Evolutionary conservation across 1,139 yeast genomes (phyloP).

Genomic region (Yamadazyma sp.): DNA sequence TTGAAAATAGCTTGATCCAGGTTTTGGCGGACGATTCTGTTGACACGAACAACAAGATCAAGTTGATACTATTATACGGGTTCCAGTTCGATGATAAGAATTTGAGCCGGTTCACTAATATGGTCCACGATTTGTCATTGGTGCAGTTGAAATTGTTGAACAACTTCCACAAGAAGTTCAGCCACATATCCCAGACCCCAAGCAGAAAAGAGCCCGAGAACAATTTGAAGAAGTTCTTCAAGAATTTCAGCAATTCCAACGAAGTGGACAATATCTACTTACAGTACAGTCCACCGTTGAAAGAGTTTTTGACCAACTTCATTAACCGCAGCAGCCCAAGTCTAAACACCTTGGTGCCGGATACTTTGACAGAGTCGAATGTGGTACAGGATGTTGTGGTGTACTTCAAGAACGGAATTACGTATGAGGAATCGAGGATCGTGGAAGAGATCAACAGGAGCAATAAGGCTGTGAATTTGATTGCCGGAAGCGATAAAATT

Average conservation of each 20-base stretch:
- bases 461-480: constrained; percentile 46
- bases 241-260: constrained; percentile 23
- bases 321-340: constrained; percentile 16
- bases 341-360: constrained; percentile 16
- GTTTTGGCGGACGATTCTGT: constrained; percentile 26
- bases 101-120: constrained; percentile 25
- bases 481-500: constrained; percentile 78
- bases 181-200: constrained; percentile 5
- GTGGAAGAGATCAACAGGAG: constrained; percentile 67
- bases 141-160: constrained; percentile 35
- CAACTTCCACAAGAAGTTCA: constrained; percentile 24
- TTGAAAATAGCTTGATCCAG: constrained; percentile 27
- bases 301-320: constrained; percentile 33
- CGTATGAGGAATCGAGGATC: constrained; percentile 87
- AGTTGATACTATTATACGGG: constrained; percentile 69
- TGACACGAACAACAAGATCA: constrained; percentile 35
- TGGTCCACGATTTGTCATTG: constrained; percentile 35
- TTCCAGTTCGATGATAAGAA: constrained; percentile 50
- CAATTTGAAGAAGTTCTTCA: constrained; percentile 26
- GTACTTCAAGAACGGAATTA: constrained; percentile 86
- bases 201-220: constrained; percentile 19
- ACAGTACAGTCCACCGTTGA: constrained; percentile 77
- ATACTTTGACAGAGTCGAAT: constrained; percentile 17
- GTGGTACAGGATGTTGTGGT: constrained; percentile 74
- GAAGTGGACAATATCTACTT: constrained; percentile 51